Conservation (phyloP, 352 stramenopile genomes). For the Elongisporangium undulatum region DNA sequence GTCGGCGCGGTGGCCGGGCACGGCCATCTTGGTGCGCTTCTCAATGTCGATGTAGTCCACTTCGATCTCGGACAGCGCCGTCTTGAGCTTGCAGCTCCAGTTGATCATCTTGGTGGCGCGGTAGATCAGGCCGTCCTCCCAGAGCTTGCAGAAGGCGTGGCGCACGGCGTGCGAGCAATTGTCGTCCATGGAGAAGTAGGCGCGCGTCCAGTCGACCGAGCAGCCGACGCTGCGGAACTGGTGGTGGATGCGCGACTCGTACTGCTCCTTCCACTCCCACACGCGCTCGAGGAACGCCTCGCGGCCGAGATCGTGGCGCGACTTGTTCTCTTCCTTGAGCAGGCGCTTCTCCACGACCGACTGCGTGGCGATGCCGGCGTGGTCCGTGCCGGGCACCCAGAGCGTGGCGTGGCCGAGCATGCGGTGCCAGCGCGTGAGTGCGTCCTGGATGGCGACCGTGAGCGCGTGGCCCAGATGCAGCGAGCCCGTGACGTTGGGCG, state of each 20-base stretch:
- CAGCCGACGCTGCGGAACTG: slow-evolving; percentile 91
- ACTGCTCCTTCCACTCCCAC: slow-evolving; percentile 97
- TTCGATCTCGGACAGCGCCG: slow-evolving; percentile 94
- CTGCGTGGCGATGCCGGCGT: slow-evolving; percentile 99
- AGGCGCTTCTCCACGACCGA: slow-evolving; percentile 89
- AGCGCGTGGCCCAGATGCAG: slow-evolving; percentile 99
- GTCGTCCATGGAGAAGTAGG: slow-evolving; percentile 99
- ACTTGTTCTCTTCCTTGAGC: slow-evolving; percentile 78
- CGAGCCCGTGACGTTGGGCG: slow-evolving; percentile 82
- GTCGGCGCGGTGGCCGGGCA: slow-evolving; percentile 95
- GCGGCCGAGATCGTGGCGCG: slow-evolving; percentile 85
- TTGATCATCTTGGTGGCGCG: slow-evolving; percentile 98
- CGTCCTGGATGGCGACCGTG: slow-evolving; percentile 97
- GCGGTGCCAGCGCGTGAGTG: slow-evolving; percentile 96
- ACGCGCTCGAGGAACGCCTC: slow-evolving; percentile 94
- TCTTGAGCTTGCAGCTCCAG: slow-evolving; percentile 99
- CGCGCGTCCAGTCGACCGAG: slow-evolving; percentile 96
- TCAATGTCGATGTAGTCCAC: slow-evolving; percentile 99
- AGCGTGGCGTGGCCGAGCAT: slow-evolving; percentile 97
- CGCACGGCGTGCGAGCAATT: slow-evolving; percentile 96
- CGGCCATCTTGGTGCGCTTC: slow-evolving; percentile 92
- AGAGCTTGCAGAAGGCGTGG: slow-evolving; percentile 95
- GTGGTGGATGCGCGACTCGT: slow-evolving; percentile 82
- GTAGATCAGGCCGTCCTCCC: slow-evolving; percentile 96
- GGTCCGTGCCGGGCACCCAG: slow-evolving; percentile 97